Conservation (phyloP, 805 yeast genomes). For the Sungouiozyma intestinalis region DNA sequence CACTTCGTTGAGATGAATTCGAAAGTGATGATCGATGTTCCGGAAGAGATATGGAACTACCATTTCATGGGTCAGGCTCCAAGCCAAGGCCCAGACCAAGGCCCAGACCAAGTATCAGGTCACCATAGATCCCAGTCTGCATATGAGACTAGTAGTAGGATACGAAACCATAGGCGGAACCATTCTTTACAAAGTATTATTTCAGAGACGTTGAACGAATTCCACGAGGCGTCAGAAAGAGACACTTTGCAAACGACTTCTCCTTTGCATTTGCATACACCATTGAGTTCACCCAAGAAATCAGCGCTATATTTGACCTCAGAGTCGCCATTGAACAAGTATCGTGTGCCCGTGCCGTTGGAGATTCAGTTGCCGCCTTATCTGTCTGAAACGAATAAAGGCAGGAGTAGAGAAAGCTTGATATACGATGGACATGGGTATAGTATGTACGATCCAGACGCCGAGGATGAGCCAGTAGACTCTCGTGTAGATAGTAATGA, state of each 20-base stretch:
- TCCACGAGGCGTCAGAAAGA: neutral
- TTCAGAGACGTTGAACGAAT: constrained; percentile 16
- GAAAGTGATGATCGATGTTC: constrained; percentile 23
- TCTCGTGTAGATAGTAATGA: constrained; percentile 1
- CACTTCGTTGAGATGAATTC: constrained; percentile 22
- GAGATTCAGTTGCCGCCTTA: constrained; percentile 31
- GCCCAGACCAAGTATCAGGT: no score
- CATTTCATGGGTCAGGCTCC: constrained; percentile 8
- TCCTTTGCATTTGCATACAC: constrained; percentile 5
- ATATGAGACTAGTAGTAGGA: neutral
- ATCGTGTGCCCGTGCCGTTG: constrained; percentile 30
- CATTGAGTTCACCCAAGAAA: constrained; percentile 10
- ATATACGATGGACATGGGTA: constrained; percentile 31
- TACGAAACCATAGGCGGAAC: constrained; percentile 6
- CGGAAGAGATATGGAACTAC: constrained; percentile 23
- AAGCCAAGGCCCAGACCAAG: constrained; percentile 3
- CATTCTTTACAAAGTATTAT: constrained; percentile 24
- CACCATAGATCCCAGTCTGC: constrained; percentile 2
- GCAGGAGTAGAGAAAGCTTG: constrained; percentile 19
- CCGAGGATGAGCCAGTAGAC: neutral
- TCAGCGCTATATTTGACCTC: constrained; percentile 26
- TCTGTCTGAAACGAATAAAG: constrained; percentile 28
- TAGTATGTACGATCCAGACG: constrained; percentile 15
- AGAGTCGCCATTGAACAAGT: constrained; percentile 28
- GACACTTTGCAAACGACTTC: neutral